A percentile compares a stretch with the other conserved stretches of the same genome.
Evolutionary conservation across 257 asterid species (phyloP).

Genomic region (Nicotiana attenuata): DNA sequence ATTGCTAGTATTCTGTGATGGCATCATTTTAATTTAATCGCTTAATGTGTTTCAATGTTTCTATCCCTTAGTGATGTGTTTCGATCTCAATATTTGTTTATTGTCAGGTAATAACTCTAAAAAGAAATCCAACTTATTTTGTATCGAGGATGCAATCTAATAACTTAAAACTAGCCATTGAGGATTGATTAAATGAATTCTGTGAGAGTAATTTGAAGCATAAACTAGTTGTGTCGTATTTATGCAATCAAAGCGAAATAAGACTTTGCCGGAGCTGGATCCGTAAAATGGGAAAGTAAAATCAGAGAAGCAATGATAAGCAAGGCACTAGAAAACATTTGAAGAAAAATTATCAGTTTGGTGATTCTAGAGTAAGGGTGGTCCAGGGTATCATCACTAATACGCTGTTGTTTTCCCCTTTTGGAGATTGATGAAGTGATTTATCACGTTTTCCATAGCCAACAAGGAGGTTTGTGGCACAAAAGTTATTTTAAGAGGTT

Average conservation of each 20-base stretch:
- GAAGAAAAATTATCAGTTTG: neutral
- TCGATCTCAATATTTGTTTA: neutral
- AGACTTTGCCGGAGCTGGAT: neutral
- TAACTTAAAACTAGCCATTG: neutral
- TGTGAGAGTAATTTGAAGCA: neutral
- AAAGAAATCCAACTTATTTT: neutral
- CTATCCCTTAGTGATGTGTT: neutral
- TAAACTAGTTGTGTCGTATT: neutral
- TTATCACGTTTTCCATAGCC: neutral
- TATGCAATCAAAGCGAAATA: neutral
- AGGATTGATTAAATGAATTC: neutral
- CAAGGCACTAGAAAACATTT: neutral
- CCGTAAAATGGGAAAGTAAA: neutral
- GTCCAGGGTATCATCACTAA: neutral
- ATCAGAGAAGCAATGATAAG: neutral
- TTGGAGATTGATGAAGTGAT: constrained; percentile 4
- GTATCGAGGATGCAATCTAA: neutral
- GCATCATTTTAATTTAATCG: neutral
- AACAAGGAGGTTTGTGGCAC: neutral
- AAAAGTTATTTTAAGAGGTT: neutral
- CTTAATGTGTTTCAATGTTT: neutral
- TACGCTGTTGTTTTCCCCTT: neutral
- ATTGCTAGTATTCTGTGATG: neutral
- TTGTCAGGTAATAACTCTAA: neutral
- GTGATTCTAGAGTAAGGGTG: neutral